Conservation (phyloP, 2,329 filamentous ascomycete species). For the Talaromyces pinophilus region DNA sequence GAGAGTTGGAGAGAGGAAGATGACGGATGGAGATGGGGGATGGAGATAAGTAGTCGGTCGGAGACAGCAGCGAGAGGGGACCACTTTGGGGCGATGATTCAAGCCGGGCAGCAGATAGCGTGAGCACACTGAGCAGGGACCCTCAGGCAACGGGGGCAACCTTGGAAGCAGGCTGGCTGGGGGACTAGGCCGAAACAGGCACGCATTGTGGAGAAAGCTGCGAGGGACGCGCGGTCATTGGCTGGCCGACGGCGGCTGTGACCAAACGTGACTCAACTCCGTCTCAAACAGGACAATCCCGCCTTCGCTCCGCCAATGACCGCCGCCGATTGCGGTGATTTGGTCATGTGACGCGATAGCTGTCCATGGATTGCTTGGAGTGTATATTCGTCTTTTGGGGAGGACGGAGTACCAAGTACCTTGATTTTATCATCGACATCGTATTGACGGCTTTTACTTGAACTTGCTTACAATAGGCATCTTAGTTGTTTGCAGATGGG, state of each 20-base stretch:
- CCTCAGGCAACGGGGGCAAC: slow-evolving; percentile 3
- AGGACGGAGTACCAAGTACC: not conserved
- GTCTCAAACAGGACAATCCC: slow-evolving; percentile 2
- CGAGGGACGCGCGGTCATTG: not conserved
- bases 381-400: not conserved
- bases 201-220: not conserved
- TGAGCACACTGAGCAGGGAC: slow-evolving; percentile 11
- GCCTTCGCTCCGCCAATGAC: slow-evolving; percentile 1
- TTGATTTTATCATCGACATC: not conserved
- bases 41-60: slow-evolving; percentile 23
- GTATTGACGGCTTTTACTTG: not conserved
- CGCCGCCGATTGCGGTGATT: not conserved
- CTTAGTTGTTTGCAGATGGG: not conserved
- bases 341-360: slow-evolving; percentile 11
- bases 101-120: slow-evolving; percentile 26
- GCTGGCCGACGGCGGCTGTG: slow-evolving; percentile 5
- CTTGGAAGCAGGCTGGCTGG: slow-evolving; percentile 16
- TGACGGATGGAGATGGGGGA: slow-evolving; percentile 29
- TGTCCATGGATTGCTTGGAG: not conserved
- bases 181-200: not conserved
- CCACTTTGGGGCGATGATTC: slow-evolving; percentile 25
- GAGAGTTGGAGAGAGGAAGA: slow-evolving; percentile 31
- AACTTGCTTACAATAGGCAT: not conserved
- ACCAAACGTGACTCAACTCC: slow-evolving; percentile 12
- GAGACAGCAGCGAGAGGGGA: not conserved